Base-by-base conservation (phyloP, 2,329 filamentous ascomycete genomes). In the Aspergillus sp. region DNA sequence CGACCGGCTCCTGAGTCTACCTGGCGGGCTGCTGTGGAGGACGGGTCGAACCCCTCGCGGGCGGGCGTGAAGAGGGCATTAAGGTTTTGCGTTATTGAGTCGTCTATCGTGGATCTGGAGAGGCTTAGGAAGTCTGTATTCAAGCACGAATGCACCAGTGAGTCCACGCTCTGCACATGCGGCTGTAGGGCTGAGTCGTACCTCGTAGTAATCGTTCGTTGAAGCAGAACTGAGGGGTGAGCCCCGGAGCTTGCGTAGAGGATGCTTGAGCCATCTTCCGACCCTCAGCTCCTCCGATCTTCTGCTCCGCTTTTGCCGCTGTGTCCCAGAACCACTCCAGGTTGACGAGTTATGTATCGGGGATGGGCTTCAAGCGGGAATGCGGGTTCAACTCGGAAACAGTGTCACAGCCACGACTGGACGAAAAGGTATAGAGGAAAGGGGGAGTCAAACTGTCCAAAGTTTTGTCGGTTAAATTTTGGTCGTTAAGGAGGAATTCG, bases 21-120 rank as follows among this genome's bases (percentile, higher is more conserved):
- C 25, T 82, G 81, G 55, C 89, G 86, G 15, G 84, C 80, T 0
- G 88, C 85, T 1, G 92, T 96, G 1, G 91, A 93, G 0, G 84
- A 80, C 1, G 94, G 91, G 73, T 97, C 90, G 78, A 97, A 98
- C 17, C 88, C 87, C 38, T 72, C 70, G 49, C 83, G 81, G 13
- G 91, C 84, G 0, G 94, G 94, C 0, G 90, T 93, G 49, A 92
- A 81, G 43, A 98, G 85, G 1, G 92, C 92, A 81, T 98, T 98
- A 64, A 99, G 87, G 71, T 96, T 94, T 73, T 97, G 93, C 0
- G 88, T 88, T 72, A 99, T 98, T 49, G 91, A 92, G 78, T 99
- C 95, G 79, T 99, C 95, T 72, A 97, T 89, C 52, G 91, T 87
- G 56, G 87, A 84, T 66, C 95, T 88, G 9, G 94, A 97, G 67